Conservation (phyloP, 495 filamentous ascomycete species). For the Penicillium desertorum region DNA sequence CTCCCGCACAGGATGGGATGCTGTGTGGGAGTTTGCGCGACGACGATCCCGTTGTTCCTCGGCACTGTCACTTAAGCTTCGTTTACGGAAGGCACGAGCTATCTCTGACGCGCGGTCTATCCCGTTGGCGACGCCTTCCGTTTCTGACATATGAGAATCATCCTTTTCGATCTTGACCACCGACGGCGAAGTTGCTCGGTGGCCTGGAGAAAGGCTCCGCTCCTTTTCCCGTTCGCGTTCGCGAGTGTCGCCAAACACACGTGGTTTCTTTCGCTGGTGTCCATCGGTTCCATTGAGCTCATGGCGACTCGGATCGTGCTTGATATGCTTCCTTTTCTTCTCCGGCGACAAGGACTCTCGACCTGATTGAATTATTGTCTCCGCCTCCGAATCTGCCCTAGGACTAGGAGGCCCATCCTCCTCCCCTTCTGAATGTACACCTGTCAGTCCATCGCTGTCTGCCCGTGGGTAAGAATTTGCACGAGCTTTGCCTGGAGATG, state of each 20-base stretch:
- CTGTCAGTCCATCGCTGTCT: constrained; percentile 23
- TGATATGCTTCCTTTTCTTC: constrained; percentile 66
- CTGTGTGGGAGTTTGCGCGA: constrained; percentile 26
- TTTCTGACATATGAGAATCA: constrained; percentile 26
- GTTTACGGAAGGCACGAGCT: constrained; percentile 35
- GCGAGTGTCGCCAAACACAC: constrained; percentile 29
- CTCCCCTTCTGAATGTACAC: constrained; percentile 30
- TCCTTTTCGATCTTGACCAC: constrained; percentile 45
- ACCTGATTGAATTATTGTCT: constrained; percentile 74
- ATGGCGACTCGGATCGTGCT: constrained; percentile 56
- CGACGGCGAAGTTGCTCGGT: constrained; percentile 30
- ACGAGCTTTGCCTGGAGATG: constrained; percentile 28
- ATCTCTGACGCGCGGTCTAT: constrained; percentile 19
- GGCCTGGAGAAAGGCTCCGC: constrained; percentile 31
- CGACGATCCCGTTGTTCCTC: constrained; percentile 36
- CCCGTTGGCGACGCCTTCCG: constrained; percentile 24
- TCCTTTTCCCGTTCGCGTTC: constrained; percentile 21
- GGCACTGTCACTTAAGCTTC: constrained; percentile 45
- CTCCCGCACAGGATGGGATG: constrained; percentile 25
- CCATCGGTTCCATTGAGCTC: constrained; percentile 44
- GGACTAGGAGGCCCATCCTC: constrained; percentile 40
- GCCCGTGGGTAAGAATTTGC: constrained; percentile 19
- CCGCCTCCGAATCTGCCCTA: constrained; percentile 70
- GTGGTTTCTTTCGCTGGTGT: constrained; percentile 48
- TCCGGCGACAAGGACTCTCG: constrained; percentile 69